A percentile compares a stretch with the other conserved stretches of the same genome.
phyloP scores from a whole-genome alignment of 805 yeast genomes.

The Ogataea ganodermae region DNA sequence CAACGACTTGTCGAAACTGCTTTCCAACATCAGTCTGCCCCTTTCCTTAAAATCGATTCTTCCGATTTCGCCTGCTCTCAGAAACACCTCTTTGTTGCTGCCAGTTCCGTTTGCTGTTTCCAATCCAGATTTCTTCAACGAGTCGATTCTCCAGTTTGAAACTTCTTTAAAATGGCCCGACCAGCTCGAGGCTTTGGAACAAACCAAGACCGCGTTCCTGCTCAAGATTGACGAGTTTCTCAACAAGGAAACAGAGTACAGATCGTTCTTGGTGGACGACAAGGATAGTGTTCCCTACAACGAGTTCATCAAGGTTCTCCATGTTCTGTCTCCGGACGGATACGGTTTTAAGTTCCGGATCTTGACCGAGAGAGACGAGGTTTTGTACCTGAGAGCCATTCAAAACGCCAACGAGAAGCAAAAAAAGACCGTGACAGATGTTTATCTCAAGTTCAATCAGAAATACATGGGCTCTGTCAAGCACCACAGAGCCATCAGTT shows the following conservation, averaged over 20 bases:
- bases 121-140: slow-evolving; percentile 78
- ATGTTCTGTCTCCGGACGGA: slow-evolving; percentile 84
- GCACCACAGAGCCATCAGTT: slow-evolving; percentile 78
- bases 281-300: slow-evolving; percentile 63
- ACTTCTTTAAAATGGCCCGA: slow-evolving; percentile 95
- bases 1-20: slow-evolving; percentile 49
- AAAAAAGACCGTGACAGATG: slow-evolving; percentile 57
- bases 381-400: slow-evolving; percentile 70
- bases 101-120: slow-evolving; percentile 83
- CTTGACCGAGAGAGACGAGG: slow-evolving; percentile 81
- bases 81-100: slow-evolving; percentile 72
- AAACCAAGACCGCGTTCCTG: slow-evolving; percentile 87
- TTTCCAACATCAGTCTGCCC: slow-evolving; percentile 61
- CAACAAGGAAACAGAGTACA: slow-evolving; percentile 55
- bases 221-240: slow-evolving; percentile 56
- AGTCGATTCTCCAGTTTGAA: slow-evolving; percentile 83
- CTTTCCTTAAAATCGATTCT: slow-evolving; percentile 67
- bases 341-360: slow-evolving; percentile 80
- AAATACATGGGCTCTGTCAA: slow-evolving; percentile 67
- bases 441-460: slow-evolving; percentile 64
- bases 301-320: slow-evolving; percentile 55
- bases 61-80: slow-evolving; percentile 72
- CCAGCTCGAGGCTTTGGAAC: slow-evolving; percentile 80
- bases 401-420: slow-evolving; percentile 62
- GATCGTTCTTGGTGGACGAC: slow-evolving; percentile 65